These are phyloP conservation scores for Irpex sp. DNA, from an alignment of 1,284 basidiomycete species.

Conservation along the genomic window DNA sequence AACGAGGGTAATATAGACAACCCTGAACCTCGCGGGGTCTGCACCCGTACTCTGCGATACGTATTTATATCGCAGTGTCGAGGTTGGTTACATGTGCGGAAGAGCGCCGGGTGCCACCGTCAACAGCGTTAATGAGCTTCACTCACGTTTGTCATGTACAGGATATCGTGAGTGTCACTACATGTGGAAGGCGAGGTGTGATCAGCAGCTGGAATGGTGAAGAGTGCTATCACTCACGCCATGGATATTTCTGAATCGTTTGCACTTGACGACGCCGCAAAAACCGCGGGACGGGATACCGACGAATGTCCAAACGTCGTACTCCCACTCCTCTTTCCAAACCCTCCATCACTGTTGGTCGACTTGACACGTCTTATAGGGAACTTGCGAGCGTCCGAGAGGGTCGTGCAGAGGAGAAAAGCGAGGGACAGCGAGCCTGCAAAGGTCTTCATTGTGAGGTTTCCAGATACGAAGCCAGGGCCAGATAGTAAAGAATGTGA, in stretches of 20 bases:
- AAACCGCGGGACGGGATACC: not conserved
- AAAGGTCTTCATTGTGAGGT: constrained; percentile 20
- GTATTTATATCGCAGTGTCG: not conserved
- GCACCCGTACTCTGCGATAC: not conserved
- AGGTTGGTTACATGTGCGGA: not conserved
- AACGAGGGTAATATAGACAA: not conserved
- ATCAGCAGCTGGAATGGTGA: not conserved
- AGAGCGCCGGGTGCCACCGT: not conserved
- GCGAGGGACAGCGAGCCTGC: constrained; percentile 15
- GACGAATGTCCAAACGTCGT: constrained; percentile 16
- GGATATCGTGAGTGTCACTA: constrained; percentile 66
- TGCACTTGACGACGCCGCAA: constrained; percentile 18
- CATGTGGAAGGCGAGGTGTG: not conserved
- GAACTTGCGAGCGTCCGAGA: constrained; percentile 25
- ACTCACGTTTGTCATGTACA: constrained; percentile 71
- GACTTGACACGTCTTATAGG: constrained; percentile 24
- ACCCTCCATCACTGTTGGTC: constrained; percentile 1
- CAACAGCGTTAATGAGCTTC: not conserved
- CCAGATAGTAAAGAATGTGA: constrained; percentile 9
- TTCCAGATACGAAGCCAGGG: constrained; percentile 1
- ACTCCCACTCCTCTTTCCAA: constrained; percentile 19
- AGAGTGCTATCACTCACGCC: constrained; percentile 19
- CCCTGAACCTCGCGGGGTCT: not conserved
- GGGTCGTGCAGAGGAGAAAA: constrained; percentile 21
- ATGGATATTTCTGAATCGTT: constrained; percentile 23